Base-by-base conservation (phyloP, 2,329 filamentous ascomycete genomes). In the Dryadomyces quercivorus region DNA sequence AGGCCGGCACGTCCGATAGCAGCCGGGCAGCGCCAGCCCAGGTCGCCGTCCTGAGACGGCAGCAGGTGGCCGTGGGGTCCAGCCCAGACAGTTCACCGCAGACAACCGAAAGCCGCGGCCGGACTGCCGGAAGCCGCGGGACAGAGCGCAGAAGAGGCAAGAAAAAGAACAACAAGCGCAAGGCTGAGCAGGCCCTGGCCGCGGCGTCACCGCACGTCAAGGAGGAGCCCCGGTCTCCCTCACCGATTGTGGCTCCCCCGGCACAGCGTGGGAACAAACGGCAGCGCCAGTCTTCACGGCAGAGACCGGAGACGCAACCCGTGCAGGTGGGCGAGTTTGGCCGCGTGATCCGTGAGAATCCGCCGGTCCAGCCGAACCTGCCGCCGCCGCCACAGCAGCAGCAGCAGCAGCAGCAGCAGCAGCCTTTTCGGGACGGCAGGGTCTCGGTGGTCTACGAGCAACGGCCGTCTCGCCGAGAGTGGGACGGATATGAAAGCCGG, bases 151-250 rank as follows among this genome's bases (percentile, higher is more conserved):
- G 18, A 21, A 60, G 62, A 13, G 77, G 74, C n/a, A 78, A 72
- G 62, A 79, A 72, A 61, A 76, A 75, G 64, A 76, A 75, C 61
- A 82, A 75, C 46, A 72, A 75, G 64, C 73, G 72, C 61, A 75
- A 72, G 68, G 72, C 72, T 45, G 77, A 77, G 57, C 70, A 67
- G 61, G 72, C 72, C 70, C 72, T 67, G 52, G 67, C 66, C 16
- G 40, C 40, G 5, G 42, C 12, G 42, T 74, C 72, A 38, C 77
- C 80, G 10, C 74, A 75, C 59, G 82, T 85, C 61, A 86, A 85
- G 62, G 69, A 75, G 22, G 82, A 86, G 63, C 82, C 82, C n/a
- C 74, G 72, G 50, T 85, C 82, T 2, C 76, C 78, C 1, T 84
- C 81, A 7, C 81, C 80, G 9, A 66, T 82, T 51, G 70, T 70